Conservation (phyloP, 306 rosid genomes). For the Quercus parvula region DNA sequence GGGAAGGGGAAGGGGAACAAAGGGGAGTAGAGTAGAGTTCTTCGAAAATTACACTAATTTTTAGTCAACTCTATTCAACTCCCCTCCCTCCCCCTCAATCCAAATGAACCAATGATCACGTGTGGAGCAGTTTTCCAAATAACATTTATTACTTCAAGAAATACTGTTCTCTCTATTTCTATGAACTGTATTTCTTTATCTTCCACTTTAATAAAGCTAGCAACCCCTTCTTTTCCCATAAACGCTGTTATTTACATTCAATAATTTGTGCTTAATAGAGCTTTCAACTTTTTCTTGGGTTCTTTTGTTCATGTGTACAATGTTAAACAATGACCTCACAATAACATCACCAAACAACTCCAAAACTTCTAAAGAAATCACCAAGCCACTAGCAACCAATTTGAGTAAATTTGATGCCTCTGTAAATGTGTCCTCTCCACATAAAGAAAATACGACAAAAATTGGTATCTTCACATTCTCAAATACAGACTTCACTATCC, state of each 20-base stretch:
- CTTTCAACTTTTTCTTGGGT: constrained; percentile 16
- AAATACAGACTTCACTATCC: constrained; percentile 35
- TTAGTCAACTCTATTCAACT: no score
- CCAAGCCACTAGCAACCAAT: constrained; percentile 83
- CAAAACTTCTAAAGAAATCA: constrained; percentile 50
- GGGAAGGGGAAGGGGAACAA: no score
- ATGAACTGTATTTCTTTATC: constrained; percentile 65
- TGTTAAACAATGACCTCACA: constrained; percentile 38
- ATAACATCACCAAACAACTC: constrained; percentile 46
- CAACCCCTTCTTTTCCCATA: constrained; percentile 33
- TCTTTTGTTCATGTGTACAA: constrained; percentile 27
- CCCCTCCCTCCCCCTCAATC: no score
- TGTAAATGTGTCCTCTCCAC: constrained; percentile 24
- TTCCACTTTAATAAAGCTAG: constrained; percentile 78
- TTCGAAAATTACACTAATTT: no score
- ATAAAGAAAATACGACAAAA: constrained; percentile 35
- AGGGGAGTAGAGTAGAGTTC: no score
- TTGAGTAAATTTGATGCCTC: constrained; percentile 51
- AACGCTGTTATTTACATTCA: constrained; percentile 31
- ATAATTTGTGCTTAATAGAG: constrained; percentile 11
- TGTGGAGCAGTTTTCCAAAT: constrained; percentile 90
- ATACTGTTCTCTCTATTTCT: constrained; percentile 57
- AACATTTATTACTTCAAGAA: constrained; percentile 66
- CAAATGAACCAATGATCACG: constrained; percentile 58
- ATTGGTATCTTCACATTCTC: constrained; percentile 78